Evolutionary conservation across 2,329 filamentous ascomycete species (phyloP).

Genomic region (Chaetomium globosum): DNA sequence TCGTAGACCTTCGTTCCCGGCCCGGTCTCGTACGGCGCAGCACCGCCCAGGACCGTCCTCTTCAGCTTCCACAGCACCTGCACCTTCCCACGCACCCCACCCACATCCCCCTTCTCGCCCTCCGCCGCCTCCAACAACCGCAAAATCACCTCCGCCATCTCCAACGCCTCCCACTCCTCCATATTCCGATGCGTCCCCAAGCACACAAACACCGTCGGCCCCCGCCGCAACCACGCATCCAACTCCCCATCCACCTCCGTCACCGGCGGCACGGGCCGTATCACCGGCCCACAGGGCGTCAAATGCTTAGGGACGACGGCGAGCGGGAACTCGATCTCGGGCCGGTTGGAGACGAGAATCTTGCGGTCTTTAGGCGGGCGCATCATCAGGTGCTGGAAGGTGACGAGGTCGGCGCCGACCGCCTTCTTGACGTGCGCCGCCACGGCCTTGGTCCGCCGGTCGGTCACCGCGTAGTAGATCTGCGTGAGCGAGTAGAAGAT

Average conservation of each 20-base stretch:
- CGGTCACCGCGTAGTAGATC: conserved; percentile 32
- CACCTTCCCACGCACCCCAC: conserved; percentile 34
- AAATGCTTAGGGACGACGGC: conserved; percentile 40
- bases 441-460: conserved; percentile 26
- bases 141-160: conserved; percentile 46
- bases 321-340: conserved; percentile 47
- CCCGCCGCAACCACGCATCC: conserved; percentile 46
- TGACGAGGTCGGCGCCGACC: conserved; percentile 24
- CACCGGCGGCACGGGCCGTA: conserved; percentile 43
- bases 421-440: conserved; percentile 25
- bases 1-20: conserved; percentile 27
- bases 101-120: not conserved
- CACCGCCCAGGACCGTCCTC: not conserved
- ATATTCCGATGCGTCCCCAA: conserved; percentile 48
- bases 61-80: conserved; percentile 47
- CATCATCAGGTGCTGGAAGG: conserved; percentile 15
- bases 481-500: conserved; percentile 44
- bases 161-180: conserved; percentile 42
- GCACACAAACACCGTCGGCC: conserved; percentile 53
- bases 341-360: conserved; percentile 39
- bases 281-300: conserved; percentile 51
- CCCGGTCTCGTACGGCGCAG: not conserved
- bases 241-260: conserved; percentile 47
- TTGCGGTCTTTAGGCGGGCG: conserved; percentile 28
- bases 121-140: conserved; percentile 41